A percentile compares a stretch with the other conserved stretches of the same genome.
Evolutionary conservation across 2,329 filamentous ascomycete genomes (phyloP).

Genomic region (Diaporthe ilicicola): DNA sequence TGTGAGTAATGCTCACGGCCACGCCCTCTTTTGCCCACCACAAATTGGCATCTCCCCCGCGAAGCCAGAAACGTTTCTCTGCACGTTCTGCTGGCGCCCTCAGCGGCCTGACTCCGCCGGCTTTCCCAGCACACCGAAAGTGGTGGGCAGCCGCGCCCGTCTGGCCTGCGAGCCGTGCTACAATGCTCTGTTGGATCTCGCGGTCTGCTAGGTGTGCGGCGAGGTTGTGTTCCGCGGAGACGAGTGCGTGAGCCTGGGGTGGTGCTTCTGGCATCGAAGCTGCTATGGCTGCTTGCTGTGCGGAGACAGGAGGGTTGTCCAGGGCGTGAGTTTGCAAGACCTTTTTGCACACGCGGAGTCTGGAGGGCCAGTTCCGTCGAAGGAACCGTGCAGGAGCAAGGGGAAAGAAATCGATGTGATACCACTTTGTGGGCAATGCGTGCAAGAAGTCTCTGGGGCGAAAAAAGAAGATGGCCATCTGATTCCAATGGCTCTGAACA

Average conservation of each 20-base stretch:
- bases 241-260: slow-evolving; percentile 66
- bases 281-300: slow-evolving; percentile 67
- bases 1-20: not conserved
- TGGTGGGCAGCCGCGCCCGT: slow-evolving; percentile 56
- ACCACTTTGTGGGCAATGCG: slow-evolving; percentile 60
- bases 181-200: slow-evolving; percentile 57
- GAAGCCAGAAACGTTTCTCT: slow-evolving; percentile 51
- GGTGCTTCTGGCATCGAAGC: slow-evolving; percentile 66
- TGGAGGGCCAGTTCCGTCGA: slow-evolving; percentile 6
- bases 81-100: slow-evolving; percentile 63
- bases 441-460: slow-evolving; percentile 50
- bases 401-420: slow-evolving; percentile 54
- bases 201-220: slow-evolving; percentile 66
- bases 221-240: slow-evolving; percentile 61
- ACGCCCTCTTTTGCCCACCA: not conserved
- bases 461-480: slow-evolving; percentile 42
- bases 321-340: slow-evolving; percentile 45
- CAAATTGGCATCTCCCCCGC: not conserved
- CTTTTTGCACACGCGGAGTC: slow-evolving; percentile 41
- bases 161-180: slow-evolving; percentile 60
- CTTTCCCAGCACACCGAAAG: slow-evolving; percentile 39
- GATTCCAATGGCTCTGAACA: slow-evolving; percentile 52
- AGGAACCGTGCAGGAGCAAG: slow-evolving; percentile 31
- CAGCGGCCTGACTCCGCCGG: slow-evolving; percentile 36
- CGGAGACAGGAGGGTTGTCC: slow-evolving; percentile 50